These are phyloP conservation scores for Thozetella sp. DNA, from an alignment of 495 filamentous ascomycete genomes.

Conservation along the genomic window DNA sequence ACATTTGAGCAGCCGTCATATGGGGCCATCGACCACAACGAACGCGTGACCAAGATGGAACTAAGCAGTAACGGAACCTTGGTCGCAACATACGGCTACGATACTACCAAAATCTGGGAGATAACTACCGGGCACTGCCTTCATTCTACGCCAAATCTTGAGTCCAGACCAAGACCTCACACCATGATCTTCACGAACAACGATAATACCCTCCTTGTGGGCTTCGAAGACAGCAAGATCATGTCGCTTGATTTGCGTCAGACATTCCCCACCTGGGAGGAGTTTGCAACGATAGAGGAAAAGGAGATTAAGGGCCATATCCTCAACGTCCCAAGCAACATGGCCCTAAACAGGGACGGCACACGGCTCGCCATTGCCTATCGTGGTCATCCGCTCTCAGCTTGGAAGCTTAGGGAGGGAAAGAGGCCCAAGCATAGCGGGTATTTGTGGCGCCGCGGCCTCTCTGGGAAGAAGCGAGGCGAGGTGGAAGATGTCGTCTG, in stretches of 20 bases:
- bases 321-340: background rate
- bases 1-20: background rate
- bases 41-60: background rate
- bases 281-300: background rate
- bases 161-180: background rate
- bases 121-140: background rate
- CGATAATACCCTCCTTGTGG: slow-evolving; percentile 14
- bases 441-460: slow-evolving; percentile 17
- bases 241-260: slow-evolving; percentile 11
- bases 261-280: background rate
- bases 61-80: background rate
- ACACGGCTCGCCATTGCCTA: slow-evolving; percentile 21
- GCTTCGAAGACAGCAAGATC: slow-evolving; percentile 16
- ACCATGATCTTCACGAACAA: slow-evolving; percentile 11
- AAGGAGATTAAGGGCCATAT: background rate
- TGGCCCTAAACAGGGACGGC: slow-evolving; percentile 22
- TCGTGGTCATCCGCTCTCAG: slow-evolving; percentile 25
- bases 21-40: background rate
- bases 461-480: too few species aligned
- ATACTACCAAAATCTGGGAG: background rate
- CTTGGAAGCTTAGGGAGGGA: slow-evolving; percentile 23
- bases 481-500: background rate
- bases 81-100: background rate
- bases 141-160: too few species aligned
- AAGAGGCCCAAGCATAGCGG: slow-evolving; percentile 24